Evolutionary conservation across 1,284 basidiomycete species (phyloP), one percentile per base, ranked within the genome.

Genomic region (Fomitopsis betulina): DNA sequence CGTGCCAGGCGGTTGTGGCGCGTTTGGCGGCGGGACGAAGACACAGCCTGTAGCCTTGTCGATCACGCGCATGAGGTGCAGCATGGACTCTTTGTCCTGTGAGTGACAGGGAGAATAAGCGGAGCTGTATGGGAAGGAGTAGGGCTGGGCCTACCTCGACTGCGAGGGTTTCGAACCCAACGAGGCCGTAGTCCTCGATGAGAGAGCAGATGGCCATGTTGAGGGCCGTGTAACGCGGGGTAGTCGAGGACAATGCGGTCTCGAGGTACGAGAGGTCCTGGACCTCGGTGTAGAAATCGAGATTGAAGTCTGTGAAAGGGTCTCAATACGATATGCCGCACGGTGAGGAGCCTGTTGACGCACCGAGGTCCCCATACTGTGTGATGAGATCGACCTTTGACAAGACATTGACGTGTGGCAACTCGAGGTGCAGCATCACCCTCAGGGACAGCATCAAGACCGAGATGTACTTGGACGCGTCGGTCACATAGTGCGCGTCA

Each of bases 201-300:
- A 99, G 74, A 35, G 93, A 95, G 61, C 93, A 91, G 69, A 98
- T 89, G 0, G 91, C 89, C 79, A 89, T 85, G 71, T 98, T 99
- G 47, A 99, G 76, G 15, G 86, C 86, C 0, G 82, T 75, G 67
- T 87, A 96, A 52, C 86, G 86, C 2, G 84, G 82, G 0, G 86
- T 79, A 1, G 87, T 76, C 0, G 82, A 75, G 9, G 85, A 84
- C 19, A 98, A 83, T 1, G 85, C 77, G 59, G 88, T 90, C 63
- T 93, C 83, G 6, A 99, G 84, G 72, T 98, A 91, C 0, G 89
- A 89, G 0, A 99, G 79, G 71, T 99, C 96, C 74, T 98, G 95
- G 0, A 97, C 96, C 73, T 99, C 94, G 42, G 97, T 98, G 72
- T 99, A 99, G 72, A 94, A 99, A 65, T 96, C 94, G 43, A 99